phyloP scores from a whole-genome alignment of 116 monocot genomes.

The Dioscorea cayenensis region DNA sequence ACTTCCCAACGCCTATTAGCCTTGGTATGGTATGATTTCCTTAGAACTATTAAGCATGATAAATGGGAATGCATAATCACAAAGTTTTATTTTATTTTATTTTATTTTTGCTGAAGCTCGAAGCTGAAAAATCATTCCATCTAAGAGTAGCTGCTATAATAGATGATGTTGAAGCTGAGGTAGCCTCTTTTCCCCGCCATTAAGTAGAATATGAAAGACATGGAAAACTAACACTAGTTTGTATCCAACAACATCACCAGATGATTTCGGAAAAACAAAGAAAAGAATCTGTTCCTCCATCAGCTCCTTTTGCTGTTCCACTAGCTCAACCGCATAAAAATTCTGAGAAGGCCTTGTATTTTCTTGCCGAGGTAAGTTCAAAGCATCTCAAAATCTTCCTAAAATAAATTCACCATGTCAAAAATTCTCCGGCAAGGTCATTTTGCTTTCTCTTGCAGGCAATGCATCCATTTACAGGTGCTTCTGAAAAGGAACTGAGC shows the following conservation, averaged over 20 bases:
- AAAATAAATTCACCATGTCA: not conserved
- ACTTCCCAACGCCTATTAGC: conserved; percentile 77
- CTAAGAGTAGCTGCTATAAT: conserved; percentile 81
- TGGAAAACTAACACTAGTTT: conserved; percentile 3
- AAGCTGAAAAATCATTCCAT: conserved; percentile 91
- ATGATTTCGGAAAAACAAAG: conserved; percentile 77
- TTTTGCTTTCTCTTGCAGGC: conserved; percentile 40
- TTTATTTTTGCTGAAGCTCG: conserved; percentile 47
- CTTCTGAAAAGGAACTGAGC: conserved; percentile 75
- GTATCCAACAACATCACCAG: conserved; percentile 17
- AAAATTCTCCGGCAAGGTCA: not conserved
- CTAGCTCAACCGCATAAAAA: conserved; percentile 36
- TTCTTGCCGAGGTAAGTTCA: conserved; percentile 81
- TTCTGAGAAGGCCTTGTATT: conserved; percentile 67
- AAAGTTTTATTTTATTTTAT: not conserved
- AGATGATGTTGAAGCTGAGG: conserved; percentile 95
- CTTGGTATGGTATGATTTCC: conserved; percentile 39
- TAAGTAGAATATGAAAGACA: not conserved
- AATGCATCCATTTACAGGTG: conserved; percentile 57
- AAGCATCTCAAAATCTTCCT: not conserved
- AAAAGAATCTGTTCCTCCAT: conserved; percentile 72
- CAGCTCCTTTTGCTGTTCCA: conserved; percentile 31
- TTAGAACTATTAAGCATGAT: not conserved
- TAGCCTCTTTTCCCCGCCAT: conserved; percentile 20
- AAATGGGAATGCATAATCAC: not conserved